Conservation (phyloP, 768 basidiomycete genomes). For the Piloderma croceum region DNA sequence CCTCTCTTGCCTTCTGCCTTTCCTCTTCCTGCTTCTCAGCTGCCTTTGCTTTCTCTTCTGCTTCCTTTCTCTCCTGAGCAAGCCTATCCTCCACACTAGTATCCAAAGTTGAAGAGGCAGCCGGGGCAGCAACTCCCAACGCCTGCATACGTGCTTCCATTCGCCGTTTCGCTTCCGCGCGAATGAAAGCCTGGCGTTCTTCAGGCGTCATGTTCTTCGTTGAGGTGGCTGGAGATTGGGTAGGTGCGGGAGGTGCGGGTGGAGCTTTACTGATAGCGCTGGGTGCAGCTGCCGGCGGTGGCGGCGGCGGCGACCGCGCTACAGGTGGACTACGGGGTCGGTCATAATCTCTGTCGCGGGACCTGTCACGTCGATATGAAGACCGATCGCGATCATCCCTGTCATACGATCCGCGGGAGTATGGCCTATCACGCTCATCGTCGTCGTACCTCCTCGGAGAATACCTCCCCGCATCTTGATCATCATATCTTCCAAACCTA, state of each 20-base stretch:
- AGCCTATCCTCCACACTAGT: slow-evolving; percentile 80
- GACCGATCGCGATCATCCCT: slow-evolving; percentile 27
- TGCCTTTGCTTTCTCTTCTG: slow-evolving; percentile 72
- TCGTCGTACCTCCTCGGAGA: slow-evolving; percentile 37
- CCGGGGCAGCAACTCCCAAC: slow-evolving; percentile 60
- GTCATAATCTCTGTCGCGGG: slow-evolving; percentile 39
- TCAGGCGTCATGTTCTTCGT: slow-evolving; percentile 78
- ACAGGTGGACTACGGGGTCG: slow-evolving; percentile 39
- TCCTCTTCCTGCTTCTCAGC: slow-evolving; percentile 82
- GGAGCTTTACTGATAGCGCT: slow-evolving; percentile 36
- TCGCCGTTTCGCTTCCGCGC: slow-evolving; percentile 73
- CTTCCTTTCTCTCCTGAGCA: slow-evolving; percentile 82
- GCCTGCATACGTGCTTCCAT: slow-evolving; percentile 82
- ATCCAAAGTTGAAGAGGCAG: slow-evolving; percentile 54
- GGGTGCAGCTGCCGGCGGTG: slow-evolving; percentile 45
- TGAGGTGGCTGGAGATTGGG: slow-evolving; percentile 55
- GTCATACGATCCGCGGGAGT: slow-evolving; percentile 43
- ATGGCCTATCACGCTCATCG: slow-evolving; percentile 27
- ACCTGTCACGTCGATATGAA: slow-evolving; percentile 28
- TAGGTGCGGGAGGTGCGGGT: slow-evolving; percentile 46
- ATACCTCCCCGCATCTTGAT: slow-evolving; percentile 30
- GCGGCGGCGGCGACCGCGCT: slow-evolving; percentile 39
- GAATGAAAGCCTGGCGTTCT: slow-evolving; percentile 73
- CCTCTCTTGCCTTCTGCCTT: slow-evolving; percentile 64
- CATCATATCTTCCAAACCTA: slow-evolving; percentile 64